phyloP scores from a whole-genome alignment of 148 eudicot species.

The Rhododendron molle region DNA sequence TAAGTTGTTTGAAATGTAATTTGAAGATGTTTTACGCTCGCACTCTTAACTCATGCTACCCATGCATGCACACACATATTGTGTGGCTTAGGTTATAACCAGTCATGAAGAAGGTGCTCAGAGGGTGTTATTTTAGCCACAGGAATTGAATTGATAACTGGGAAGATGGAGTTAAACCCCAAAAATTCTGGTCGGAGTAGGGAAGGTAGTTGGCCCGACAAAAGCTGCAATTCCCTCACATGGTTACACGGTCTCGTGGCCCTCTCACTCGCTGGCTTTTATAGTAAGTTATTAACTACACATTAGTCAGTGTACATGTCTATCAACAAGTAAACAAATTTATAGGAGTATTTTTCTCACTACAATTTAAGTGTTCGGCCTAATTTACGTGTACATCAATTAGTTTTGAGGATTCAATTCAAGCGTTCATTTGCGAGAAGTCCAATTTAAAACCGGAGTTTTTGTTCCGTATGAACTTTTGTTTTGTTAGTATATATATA shows the following conservation, averaged over 20 bases:
- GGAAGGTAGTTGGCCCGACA: conserved; percentile 21
- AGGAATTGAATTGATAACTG: background rate
- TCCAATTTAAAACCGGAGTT: too few species aligned
- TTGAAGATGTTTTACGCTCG: too few species aligned
- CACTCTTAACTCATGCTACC: fast-evolving
- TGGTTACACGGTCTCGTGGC: conserved; percentile 1
- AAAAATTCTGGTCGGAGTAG: conserved; percentile 9
- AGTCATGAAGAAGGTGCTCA: background rate
- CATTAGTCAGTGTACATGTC: background rate
- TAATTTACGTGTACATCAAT: too few species aligned
- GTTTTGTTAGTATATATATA: too few species aligned
- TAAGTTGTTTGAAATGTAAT: too few species aligned
- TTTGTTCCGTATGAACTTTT: too few species aligned
- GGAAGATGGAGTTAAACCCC: background rate
- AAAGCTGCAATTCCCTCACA: conserved; percentile 11
- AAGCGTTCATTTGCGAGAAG: too few species aligned
- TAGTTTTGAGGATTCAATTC: too few species aligned
- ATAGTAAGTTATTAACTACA: background rate
- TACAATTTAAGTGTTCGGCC: too few species aligned
- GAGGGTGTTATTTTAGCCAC: background rate
- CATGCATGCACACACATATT: too few species aligned
- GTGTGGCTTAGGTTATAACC: fast-evolving
- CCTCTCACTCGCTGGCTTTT: background rate
- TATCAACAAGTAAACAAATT: background rate
- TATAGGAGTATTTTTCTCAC: too few species aligned